Base-by-base conservation (phyloP, 148 eudicot genomes). In the Bassia scoparia region DNA sequence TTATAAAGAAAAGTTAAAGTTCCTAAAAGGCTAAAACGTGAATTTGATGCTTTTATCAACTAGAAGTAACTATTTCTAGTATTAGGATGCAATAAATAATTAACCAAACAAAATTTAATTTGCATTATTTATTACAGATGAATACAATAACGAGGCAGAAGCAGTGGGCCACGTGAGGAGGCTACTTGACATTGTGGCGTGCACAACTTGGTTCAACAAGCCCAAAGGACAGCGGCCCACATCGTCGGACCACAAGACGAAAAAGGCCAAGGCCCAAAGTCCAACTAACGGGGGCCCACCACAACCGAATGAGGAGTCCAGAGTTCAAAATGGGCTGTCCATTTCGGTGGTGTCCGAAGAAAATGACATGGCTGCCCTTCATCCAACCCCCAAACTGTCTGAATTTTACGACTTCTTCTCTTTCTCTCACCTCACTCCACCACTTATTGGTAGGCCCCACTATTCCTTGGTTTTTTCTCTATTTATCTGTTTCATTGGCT, bases 281-380 rank as follows among this genome's bases (percentile, higher is more conserved):
- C 70, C 73, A 37, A 62, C 76, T 8, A 48, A 46, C 30, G 46
- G 67, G 54, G 73, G 81, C 73, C 77, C 83, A 38, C 69, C 44
- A 0, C 13, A 76, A 31, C 20, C 70, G 9, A 73, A 81, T 63
- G 79, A 78, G 44, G 81, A 74, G 13, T 43, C 61, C 26, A 62
- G 23, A 35, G 38, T 38, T 50, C 11, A 49, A 56, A 76, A 80
- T 38, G 83, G 81, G 60, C 64, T 82, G 68, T 60, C 80, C 33
- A 73, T 71, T 12, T 83, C 91, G 26, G 75, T 84, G 15, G 76
- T 81, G 24, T 84, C 84, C 7, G 80, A 74, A 5, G 88, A 83
- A 80, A 83, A 88, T 74, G 98, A 91, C 76, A 95, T 95, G 99
- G 97, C 86, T 49, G 96, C 97, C 44, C 89, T 95, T 58, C 97